Base-by-base conservation (phyloP, 108 stramenopile species). In the Epipyxis sp. region DNA sequence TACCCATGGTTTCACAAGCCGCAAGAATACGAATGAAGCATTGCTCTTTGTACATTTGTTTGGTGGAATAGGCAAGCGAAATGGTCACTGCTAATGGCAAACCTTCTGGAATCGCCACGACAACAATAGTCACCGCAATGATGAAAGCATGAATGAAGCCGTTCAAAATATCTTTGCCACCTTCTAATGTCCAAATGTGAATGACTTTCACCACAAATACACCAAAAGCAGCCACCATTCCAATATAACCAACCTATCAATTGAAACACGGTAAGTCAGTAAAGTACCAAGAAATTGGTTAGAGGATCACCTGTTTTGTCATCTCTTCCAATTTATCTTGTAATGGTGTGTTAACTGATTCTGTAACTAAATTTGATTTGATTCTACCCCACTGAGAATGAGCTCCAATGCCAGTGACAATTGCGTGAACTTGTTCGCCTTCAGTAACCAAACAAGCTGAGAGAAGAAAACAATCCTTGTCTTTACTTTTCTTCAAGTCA, bases 1-100 rank as follows among this genome's bases (percentile, higher is more conserved):
- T 96, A 39, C 98, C 98, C 79, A 99, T 85, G 16, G 98, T 97
- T 86, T 99, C 98, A 1, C 97, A 97, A 34, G 90, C 90, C 40
- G 93, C 95, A 2, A 86, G 80, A 34, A 81, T 68, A 32, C 85
- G 80, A 83, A 86, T 86, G 35, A 97, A 85, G 67, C 94, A 90
- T 44, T 89, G 86, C 78, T 94, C 93, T 39, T 93, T 84, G 69
- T 95, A 90, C 59, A 95, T 94, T 79, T 96, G 94, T 42, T 74
- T 27, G n/a, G 71, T 74, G 46, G 71, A 74, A 42, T 34, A 74
- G 44, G 71, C 71, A 27, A 74, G 32, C 10, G 71, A 13, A 42
- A 74, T 6, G 71, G 71, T 74, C 6, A 74, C 71, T 10, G 71
- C 71, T 10, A 74, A 42, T 27, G 71, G 71, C 20, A 74, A 42